Evolutionary conservation across 2,329 filamentous ascomycete genomes (phyloP), one percentile per base, ranked within the genome.

Genomic region (Penicillium nordicum): DNA sequence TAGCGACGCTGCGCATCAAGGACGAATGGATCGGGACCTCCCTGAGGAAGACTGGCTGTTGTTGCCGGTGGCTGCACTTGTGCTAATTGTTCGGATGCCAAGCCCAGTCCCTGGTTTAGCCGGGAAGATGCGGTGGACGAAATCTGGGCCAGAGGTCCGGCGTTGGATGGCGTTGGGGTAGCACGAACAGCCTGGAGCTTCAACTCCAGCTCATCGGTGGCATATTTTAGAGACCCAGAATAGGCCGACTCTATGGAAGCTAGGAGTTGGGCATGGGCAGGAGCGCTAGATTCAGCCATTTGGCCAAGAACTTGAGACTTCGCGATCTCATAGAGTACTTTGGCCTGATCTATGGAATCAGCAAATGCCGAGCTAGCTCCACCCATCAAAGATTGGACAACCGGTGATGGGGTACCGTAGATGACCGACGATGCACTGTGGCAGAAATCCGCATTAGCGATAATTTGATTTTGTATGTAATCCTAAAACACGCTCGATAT

Each of bases 71-170:
- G 79, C 71, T 87, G 86, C n/a, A 86, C 86, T 51, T 78, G 84
- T 48, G 86, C 81, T 63, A 89, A 89, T 66, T 91, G 88, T 36
- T 86, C 81, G 50, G 88, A 88, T 7, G 89, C 90, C 69, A 82
- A 82, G 50, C 82, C 81, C 5, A 90, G 78, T n/a, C 88, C 89
- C 65, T 90, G 86, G 14, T 84, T 82, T 16, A 93, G 78, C 54
- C 83, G 83, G 32, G 87, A 85, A 0, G 88, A 83, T 0, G 90
- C 90, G 61, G 92, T 83, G 0, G 88, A 85, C 50, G 82, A 83
- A 30, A 87, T 81, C 6, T 81, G 84, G 57, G 80, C 79, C 18
- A 84, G 73, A 10, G 79, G 77, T 58, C 62, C 62, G 8, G 78
- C 76, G 38, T 70, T 67, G 6, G 72, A 67, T 23, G 67, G 61